Base-by-base conservation (phyloP, 164 flowering plant genomes). In the Cinnamomum micranthum region DNA sequence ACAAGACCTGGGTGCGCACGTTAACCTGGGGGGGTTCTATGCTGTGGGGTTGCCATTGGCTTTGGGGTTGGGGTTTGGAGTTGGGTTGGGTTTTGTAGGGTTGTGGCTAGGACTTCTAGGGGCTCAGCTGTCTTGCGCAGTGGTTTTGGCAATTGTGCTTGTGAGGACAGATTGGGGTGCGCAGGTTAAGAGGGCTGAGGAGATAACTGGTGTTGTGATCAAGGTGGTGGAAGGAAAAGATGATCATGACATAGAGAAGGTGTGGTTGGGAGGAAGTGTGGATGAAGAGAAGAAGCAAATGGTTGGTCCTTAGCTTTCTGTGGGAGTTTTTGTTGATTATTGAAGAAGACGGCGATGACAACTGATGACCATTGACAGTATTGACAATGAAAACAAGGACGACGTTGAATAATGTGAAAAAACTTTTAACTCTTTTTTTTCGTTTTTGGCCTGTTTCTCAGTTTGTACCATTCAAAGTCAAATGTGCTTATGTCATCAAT, bases 21-120 rank as follows among this genome's bases (percentile, higher is more conserved):
- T 79, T 24, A 79, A 79, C 75, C 33, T 76, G 2, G 73, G 66
- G 3, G 68, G 71, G 1, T 76, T 79, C 20, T 76, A 73, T 51
- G 51, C 50, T 0, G 76, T 79, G 68, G 81, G 81, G 31, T 25
- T 79, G 71, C 79, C 81, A 12, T 11, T 76, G 47, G 81, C 79
- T 1, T 12, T 79, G 22, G 71, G 60, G 73, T n/a, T 76, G 23
- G 81, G 76, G 47, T 79, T 79, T 47, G 27, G 65, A 47, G 55
- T 60, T 9, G 76, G 76, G 28, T 60, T 68, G 23, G 81, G 74
- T 47, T 79, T 79, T 27, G 65, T 62, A 51, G 81, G 81, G 50
- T 22, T 79, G 68, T 79, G 81, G 81, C 20, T 79, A 5, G 81
- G 81, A 58, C 25, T 79, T 41, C 5, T 76, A 7, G 73, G 65